phyloP scores from a whole-genome alignment of 2,329 filamentous ascomycete genomes.

The Huntiella decipiens region DNA sequence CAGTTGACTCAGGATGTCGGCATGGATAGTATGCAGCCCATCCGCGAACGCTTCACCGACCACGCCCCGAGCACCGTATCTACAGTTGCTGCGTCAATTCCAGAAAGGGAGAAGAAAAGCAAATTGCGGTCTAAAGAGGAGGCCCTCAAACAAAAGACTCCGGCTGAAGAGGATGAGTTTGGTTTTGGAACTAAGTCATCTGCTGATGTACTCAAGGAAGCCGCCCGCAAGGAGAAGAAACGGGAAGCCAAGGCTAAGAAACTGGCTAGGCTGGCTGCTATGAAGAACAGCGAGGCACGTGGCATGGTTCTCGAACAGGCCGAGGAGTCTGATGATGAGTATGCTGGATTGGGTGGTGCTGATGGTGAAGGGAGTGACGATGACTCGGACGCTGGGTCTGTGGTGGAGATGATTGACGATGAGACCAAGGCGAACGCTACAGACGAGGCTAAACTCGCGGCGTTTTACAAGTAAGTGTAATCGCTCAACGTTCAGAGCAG shows the following conservation, averaged over 20 bases:
- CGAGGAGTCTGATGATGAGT: slow-evolving; percentile 95
- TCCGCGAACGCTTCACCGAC: slow-evolving; percentile 44
- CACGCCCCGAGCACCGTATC: slow-evolving; percentile 32
- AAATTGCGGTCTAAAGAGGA: slow-evolving; percentile 26
- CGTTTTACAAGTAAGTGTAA: slow-evolving; percentile 66
- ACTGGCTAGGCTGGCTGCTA: slow-evolving; percentile 25
- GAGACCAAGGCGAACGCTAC: slow-evolving; percentile 25
- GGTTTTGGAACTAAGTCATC: slow-evolving; percentile 27
- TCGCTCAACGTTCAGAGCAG: neutral
- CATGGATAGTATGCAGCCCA: slow-evolving; percentile 53
- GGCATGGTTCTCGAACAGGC: slow-evolving; percentile 84
- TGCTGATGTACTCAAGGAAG: slow-evolving; percentile 53
- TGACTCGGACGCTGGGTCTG: slow-evolving; percentile 44
- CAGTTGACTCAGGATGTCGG: slow-evolving; percentile 57
- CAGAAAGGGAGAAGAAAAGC: neutral
- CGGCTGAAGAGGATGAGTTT: slow-evolving; percentile 17
- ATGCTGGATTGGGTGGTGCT: slow-evolving; percentile 75
- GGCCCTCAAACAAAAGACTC: slow-evolving; percentile 16
- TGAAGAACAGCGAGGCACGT: slow-evolving; percentile 71
- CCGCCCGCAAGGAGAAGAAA: slow-evolving; percentile 33
- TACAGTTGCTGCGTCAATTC: neutral
- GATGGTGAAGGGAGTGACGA: slow-evolving; percentile 75
- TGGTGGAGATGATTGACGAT: slow-evolving; percentile 83
- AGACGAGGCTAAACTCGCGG: slow-evolving; percentile 65
- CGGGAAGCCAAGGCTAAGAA: slow-evolving; percentile 12